phyloP scores from a whole-genome alignment of 805 yeast species.

The Kodamaea hsintzibuensis region DNA sequence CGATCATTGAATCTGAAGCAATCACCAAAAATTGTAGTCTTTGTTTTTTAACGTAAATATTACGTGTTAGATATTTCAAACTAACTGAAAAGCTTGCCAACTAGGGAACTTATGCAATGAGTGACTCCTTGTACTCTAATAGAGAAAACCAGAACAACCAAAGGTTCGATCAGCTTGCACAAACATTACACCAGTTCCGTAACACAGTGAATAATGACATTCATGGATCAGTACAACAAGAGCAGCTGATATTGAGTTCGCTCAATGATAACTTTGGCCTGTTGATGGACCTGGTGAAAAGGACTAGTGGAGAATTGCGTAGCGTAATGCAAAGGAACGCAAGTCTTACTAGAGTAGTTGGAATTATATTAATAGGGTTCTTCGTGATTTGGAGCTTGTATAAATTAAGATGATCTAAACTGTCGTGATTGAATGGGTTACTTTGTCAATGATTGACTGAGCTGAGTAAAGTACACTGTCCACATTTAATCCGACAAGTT shows the following conservation, averaged over 20 bases:
- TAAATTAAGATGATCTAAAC: constrained; percentile 26
- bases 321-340: constrained; percentile 44
- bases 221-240: constrained; percentile 42
- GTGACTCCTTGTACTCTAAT: constrained; percentile 31
- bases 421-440: too few relatives aligned
- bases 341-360: constrained; percentile 40
- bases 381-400: constrained; percentile 40
- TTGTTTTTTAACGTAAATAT: too few relatives aligned
- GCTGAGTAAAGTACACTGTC: not conserved
- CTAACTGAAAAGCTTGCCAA: not conserved
- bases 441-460: too few relatives aligned
- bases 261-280: constrained; percentile 40
- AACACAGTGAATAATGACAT: constrained; percentile 44
- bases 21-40: not conserved
- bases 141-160: constrained; percentile 46
- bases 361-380: constrained; percentile 33
- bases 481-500: too few relatives aligned
- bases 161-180: constrained; percentile 44
- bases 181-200: constrained; percentile 43
- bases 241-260: constrained; percentile 38
- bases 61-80: not conserved
- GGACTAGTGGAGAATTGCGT: constrained; percentile 42
- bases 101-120: not conserved
- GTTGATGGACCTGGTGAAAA: constrained; percentile 37
- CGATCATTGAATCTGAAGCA: not conserved